Evolutionary conservation across 2,329 filamentous ascomycete species (phyloP), one percentile per base, ranked within the genome.

Genomic region (Phyllosticta citriasiana): DNA sequence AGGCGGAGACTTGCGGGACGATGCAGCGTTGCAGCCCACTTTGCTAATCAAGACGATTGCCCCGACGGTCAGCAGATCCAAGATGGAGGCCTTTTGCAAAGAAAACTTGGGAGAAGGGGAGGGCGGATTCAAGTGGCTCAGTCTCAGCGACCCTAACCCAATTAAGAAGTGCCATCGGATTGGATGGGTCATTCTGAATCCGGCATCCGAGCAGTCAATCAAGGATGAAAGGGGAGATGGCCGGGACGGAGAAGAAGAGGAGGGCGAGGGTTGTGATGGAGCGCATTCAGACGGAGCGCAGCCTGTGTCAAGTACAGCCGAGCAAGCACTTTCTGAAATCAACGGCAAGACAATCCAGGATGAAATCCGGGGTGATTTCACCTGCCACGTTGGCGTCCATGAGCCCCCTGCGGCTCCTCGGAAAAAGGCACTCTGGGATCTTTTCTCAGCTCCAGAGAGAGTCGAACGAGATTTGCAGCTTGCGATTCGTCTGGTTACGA

Each of bases 271-370:
- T 14, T 73, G 79, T 66, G 55, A 64, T 10, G 64, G 66, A 26
- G 62, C 65, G 16, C 54, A 56, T 22, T 61, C 55, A 12, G 65
- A 70, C 22, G 62, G 68, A 1, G 73, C 75, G 57, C 70, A 70
- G n/a, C 68, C 68, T 19, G 30, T 16, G 7, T 66, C 70, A 24
- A 74, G 72, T 35, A 88, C 88, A 2, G 91, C 91, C 0, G 89
- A 96, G 54, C 93, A 89, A 70, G 93, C 93, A 1, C 82, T 97
- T 0, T 91, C 94, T 64, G 90, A 91, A n/a, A 88, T 99, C 68
- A 97, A 99, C 69, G 91, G 92, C 67, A 97, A 99, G 79, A 96
- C 91, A 0, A 96, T 99, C 64, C 91, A 96, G 69, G 94, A 99
- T 70, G 88, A 96, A 66, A 86, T 88, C 55, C 88, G 93, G 57